Percentiles rank a stretch among this genome's conserved stretches.
Conservation (phyloP, 352 stramenopile species). For the Lagenidium sp. region DNA sequence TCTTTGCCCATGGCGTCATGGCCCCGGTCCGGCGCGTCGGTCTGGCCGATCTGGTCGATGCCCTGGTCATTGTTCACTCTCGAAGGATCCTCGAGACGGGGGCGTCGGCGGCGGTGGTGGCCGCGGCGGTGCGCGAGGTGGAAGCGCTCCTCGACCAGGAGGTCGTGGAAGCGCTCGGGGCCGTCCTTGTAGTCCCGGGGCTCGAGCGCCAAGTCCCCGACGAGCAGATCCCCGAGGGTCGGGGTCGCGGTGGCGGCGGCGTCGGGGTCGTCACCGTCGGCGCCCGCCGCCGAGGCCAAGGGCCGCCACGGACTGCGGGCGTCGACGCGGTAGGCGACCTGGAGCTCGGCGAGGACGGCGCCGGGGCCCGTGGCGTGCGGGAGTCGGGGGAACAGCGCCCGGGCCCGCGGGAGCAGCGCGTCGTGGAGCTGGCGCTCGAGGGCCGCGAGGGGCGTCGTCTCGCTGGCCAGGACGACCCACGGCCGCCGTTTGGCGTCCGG, state of each 20-base stretch:
- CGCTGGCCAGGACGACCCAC: constrained; percentile 30
- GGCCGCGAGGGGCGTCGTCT: constrained; percentile 25
- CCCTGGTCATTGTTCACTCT: no score
- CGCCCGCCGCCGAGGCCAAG: constrained; percentile 17
- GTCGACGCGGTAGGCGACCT: constrained; percentile 37
- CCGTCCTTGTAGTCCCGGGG: constrained; percentile 40
- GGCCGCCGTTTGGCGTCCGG: no score
- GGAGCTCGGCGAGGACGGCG: constrained; percentile 21
- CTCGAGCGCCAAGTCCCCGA: constrained; percentile 49
- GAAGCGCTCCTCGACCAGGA: constrained; percentile 52
- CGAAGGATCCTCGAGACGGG: no score
- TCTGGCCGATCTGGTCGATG: no score
- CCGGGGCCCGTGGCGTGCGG: no score
- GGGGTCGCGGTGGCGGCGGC: no score
- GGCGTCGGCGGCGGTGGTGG: not conserved
- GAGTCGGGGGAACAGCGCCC: constrained; percentile 30
- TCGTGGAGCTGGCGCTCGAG: constrained; percentile 36
- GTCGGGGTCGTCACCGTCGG: constrained; percentile 4
- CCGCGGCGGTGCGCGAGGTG: not conserved
- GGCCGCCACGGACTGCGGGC: constrained; percentile 31
- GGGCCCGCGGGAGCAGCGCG: constrained; percentile 17
- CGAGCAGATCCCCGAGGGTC: no score
- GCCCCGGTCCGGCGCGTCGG: no score
- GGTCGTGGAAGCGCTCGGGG: constrained; percentile 46
- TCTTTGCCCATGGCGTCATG: no score